These are phyloP conservation scores for Macrolepiota dolichaula DNA, from an alignment of 768 basidiomycete genomes.

Conservation along the genomic window DNA sequence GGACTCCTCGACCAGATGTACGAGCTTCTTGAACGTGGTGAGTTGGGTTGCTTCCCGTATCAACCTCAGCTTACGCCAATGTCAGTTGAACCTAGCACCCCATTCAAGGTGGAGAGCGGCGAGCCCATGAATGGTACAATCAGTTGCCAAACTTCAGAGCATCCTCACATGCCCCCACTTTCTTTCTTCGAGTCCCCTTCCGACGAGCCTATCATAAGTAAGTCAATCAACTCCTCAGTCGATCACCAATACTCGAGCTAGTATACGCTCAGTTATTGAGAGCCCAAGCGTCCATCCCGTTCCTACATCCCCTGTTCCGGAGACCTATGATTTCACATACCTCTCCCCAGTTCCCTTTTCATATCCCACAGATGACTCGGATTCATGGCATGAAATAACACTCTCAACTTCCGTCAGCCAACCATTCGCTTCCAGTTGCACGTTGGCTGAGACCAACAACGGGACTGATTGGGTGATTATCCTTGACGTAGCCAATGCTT, in stretches of 20 bases:
- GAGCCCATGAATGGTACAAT: background rate
- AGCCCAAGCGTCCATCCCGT: background rate
- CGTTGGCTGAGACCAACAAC: background rate
- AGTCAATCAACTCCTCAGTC: background rate
- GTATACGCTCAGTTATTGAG: background rate
- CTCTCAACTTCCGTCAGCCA: background rate
- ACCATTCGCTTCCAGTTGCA: background rate
- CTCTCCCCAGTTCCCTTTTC: background rate
- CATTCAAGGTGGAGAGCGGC: background rate
- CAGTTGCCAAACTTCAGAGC: background rate
- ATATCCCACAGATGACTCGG: background rate
- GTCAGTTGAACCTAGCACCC: background rate
- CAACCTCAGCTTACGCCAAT: background rate
- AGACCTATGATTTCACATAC: background rate
- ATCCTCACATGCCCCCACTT: background rate
- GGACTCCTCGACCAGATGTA: background rate
- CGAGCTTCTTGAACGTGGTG: background rate
- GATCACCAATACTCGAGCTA: background rate
- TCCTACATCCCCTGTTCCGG: background rate
- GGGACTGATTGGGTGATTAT: background rate
- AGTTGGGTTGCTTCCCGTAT: background rate
- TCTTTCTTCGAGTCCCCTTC: background rate
- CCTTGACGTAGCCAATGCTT: background rate
- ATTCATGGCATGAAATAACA: background rate
- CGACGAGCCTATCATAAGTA: background rate